A percentile compares a stretch with the other conserved stretches of the same genome.
Conservation (phyloP, 257 asterid species). For the Forsythia suspensa region DNA sequence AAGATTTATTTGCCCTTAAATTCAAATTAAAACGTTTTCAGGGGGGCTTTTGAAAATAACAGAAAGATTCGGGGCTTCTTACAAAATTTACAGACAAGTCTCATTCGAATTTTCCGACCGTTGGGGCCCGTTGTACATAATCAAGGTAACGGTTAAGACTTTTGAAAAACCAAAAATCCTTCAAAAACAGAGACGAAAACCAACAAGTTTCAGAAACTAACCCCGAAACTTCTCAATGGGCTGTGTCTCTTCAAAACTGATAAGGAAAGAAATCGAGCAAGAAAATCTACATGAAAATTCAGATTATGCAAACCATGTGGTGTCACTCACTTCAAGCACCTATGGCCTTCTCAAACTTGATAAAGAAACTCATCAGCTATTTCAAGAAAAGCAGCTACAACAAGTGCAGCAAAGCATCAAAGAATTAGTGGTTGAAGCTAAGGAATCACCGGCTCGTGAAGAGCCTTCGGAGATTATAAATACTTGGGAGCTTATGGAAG, state of each 20-base stretch:
- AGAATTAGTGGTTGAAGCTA: conserved; percentile 30
- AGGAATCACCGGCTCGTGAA: conserved; percentile 41
- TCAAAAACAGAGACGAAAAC: conserved; percentile 21
- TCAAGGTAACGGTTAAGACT: conserved; percentile 48
- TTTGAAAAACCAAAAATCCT: conserved; percentile 10
- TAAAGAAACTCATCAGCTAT: conserved; percentile 25
- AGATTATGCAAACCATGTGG: conserved; percentile 56
- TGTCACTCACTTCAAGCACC: conserved; percentile 88
- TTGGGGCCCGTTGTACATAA: conserved; percentile 46
- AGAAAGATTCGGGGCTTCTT: conserved; percentile 16
- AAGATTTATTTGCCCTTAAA: not conserved
- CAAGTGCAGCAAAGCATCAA: conserved; percentile 21
- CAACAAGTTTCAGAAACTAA: conserved; percentile 15
- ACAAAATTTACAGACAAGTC: conserved; percentile 11
- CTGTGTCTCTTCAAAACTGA: conserved; percentile 70
- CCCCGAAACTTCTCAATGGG: conserved; percentile 56
- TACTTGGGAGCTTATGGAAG: conserved; percentile 96
- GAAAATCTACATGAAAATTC: conserved; percentile 30
- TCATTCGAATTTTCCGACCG: conserved; percentile 72
- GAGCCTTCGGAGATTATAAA: conserved; percentile 74
- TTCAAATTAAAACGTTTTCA: not conserved
- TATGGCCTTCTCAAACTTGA: conserved; percentile 77
- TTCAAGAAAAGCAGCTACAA: not conserved
- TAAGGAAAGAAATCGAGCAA: conserved; percentile 41
- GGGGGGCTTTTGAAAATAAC: conserved; percentile 29